Evolutionary conservation across 148 eudicot species (phyloP), one percentile per base, ranked within the genome.

Genomic region (Hydrangea macrophylla): DNA sequence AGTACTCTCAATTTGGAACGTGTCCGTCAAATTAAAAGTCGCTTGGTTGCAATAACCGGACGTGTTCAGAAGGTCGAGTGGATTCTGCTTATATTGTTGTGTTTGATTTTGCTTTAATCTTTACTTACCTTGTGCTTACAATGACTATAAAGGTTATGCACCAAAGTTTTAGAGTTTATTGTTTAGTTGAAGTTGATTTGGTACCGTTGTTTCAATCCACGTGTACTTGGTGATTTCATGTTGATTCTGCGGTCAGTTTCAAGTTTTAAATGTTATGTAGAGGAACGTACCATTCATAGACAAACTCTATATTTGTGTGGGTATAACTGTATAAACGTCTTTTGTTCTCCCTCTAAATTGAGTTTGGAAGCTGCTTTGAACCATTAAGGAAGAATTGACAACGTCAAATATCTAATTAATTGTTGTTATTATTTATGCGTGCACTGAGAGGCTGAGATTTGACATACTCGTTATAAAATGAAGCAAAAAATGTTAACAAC

Each of bases 1-100:
- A 94, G 97, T 75, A 94, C 97, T 65, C 93, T 90, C 77, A 94
- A 94, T 76, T 79, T 94, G 87, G 99, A 94, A 70, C 92, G 99
- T 67, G 99, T 94, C 67, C 86, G 97, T 9, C 99, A 94, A 76
- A 94, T 94, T 60, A 94, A 94, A 79, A 90, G 97, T 73, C 97
- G 97, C 2, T 72, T 94, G 79, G 99, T 94, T 73, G 99, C 99
- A 37, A 86, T 94, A 64, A 86, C 97, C 62, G 99, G 99, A 9
- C 99, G 99, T 62, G 99, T 94, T 66, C 99, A 94, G 72, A 94
- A 94, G 99, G 99, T 85, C 39, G 33, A 36, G 22, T 42, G 44
- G 40, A 48, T 48, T 54, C 17, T n/a, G n/a, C 73, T 45, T 68
- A 55, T 65, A 51, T 6, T 61, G 28, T 50, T 55, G 6, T 56